Evolutionary conservation across 202 grass and related monocot genomes (phyloP), one percentile per base, ranked within the genome.

Genomic region (Schoenoplectus tabernaemontani): DNA sequence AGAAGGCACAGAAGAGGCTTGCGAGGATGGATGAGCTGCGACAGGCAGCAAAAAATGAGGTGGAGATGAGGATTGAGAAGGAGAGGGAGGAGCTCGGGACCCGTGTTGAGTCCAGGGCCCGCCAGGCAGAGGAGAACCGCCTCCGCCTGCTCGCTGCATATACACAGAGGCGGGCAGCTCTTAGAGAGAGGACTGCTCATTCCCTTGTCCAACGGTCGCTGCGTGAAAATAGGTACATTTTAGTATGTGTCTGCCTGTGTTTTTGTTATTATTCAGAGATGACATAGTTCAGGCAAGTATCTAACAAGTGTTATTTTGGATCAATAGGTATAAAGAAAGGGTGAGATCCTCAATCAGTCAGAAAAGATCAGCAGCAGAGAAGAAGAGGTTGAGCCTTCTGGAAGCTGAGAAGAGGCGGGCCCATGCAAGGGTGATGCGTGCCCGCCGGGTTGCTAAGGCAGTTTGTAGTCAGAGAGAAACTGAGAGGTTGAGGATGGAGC

Each of bases 321-420:
- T 48, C 66, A 19, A 48, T 64, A 80, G 78, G 43, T 80, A 80
- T 34, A 86, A 82, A 43, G 96, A 98, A 71, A 79, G 81, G 83
- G 90, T 98, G 50, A 84, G 82, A 15, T 92, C 88, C 77, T 86
- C 88, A 70, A 98, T 98, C 24, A 74, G 83, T 38, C 86, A 91
- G 64, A 98, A 95, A 69, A 87, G 96, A 13, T 56, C 63, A 26
- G 88, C 96, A 61, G 96, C 91, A 73, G 96, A 98, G 88, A 95
- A 92, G 83, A 98, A 98, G 56, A 86, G 96, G 9, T 38, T 95
- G 64, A 82, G 69, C 12, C 84, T 98, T 76, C 44, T 98, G 56
- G 96, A 98, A 88, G 96, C 91, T 44, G 96, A 98, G 72, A 98
- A 87, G 78, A 90, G 60, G 7, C 88, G 86, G 82, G 86, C 91